Evolutionary conservation across 441 rosid genomes (phyloP).

Genomic region (Populus trichocarpa): DNA sequence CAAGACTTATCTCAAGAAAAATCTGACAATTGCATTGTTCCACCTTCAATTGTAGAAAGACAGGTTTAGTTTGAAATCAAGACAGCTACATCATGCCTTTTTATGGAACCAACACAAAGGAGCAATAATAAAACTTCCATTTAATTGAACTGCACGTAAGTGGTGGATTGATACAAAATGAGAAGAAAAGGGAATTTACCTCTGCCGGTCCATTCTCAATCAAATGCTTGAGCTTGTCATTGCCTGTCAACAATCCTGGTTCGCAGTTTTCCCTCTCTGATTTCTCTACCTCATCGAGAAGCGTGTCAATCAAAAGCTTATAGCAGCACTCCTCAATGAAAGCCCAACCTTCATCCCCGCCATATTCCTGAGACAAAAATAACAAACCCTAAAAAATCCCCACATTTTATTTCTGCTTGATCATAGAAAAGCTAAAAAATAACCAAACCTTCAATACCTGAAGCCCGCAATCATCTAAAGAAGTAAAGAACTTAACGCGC

Average conservation of each 20-base stretch:
- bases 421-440: too few species aligned
- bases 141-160: background rate
- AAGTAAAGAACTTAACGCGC: too few species aligned
- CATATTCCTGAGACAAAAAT: constrained; percentile 19
- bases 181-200: background rate
- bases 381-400: too few species aligned
- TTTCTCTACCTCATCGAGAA: constrained; percentile 22
- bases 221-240: background rate
- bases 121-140: too few species aligned
- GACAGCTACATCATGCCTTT: background rate
- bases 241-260: background rate
- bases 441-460: too few species aligned
- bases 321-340: constrained; percentile 28
- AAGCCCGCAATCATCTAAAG: too few species aligned
- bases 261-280: background rate
- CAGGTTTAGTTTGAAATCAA: too few species aligned
- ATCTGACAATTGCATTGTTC: too few species aligned
- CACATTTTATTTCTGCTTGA: too few species aligned
- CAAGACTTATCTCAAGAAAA: too few species aligned
- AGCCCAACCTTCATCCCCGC: constrained; percentile 29
- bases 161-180: background rate
- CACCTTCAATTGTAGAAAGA: too few species aligned
- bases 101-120: background rate
- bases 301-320: constrained; percentile 17
- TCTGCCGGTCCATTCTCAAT: background rate